Percentiles rank a stretch among this genome's conserved stretches.
Evolutionary conservation across 257 asterid genomes (phyloP).

Genomic region (Solanum arcanum): DNA sequence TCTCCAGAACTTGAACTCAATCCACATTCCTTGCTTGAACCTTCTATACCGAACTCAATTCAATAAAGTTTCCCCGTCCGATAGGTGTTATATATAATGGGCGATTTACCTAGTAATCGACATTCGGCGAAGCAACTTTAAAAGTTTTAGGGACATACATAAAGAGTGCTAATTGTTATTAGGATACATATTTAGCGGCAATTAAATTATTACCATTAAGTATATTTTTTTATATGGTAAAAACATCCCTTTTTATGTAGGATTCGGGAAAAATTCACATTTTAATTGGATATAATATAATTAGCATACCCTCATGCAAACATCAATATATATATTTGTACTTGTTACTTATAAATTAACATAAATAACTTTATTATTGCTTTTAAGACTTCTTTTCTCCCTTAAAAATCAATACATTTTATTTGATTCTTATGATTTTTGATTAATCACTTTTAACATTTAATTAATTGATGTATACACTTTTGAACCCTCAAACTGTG

Average conservation of each 20-base stretch:
- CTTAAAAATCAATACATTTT: background rate
- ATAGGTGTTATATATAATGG: background rate
- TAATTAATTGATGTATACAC: background rate
- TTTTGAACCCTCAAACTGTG: background rate
- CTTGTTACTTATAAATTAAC: background rate
- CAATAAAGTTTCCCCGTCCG: background rate
- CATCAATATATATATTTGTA: background rate
- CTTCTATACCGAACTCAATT: background rate
- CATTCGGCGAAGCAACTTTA: background rate
- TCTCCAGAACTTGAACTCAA: background rate
- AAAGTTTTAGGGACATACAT: too few relatives aligned
- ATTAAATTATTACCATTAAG: too few relatives aligned
- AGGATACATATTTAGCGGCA: too few relatives aligned
- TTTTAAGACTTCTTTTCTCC: background rate
- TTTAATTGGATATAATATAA: background rate
- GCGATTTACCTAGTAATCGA: too few relatives aligned
- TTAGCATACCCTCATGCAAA: background rate
- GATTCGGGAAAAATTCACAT: background rate
- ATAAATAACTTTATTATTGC: background rate
- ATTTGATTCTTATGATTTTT: background rate
- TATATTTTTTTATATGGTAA: too few relatives aligned
- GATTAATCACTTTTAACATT: background rate
- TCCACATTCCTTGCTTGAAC: background rate
- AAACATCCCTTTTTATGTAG: background rate
- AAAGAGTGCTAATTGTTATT: too few relatives aligned